Conservation (phyloP, 148 eudicot genomes). For the Vaccinium corymbosum region DNA sequence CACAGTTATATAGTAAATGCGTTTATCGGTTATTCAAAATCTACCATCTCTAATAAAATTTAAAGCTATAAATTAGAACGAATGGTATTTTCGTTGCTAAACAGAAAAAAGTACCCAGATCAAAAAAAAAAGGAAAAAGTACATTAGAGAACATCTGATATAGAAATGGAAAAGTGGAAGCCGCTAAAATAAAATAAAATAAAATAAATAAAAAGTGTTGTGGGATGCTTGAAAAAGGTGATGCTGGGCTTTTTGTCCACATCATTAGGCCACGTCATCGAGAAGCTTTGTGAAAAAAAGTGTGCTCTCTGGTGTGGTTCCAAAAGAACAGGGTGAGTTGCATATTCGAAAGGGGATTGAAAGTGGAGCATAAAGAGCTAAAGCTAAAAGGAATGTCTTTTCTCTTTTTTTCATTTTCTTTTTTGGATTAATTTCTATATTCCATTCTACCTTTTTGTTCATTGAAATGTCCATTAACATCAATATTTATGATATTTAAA, state of each 20-base stretch:
- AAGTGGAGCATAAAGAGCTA: constrained; percentile 18
- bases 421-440: no score
- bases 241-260: constrained; percentile 67
- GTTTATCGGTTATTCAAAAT: no score
- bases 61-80: no score
- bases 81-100: no score
- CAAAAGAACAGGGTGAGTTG: constrained; percentile 22
- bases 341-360: constrained; percentile 21
- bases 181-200: neutral
- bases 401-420: neutral
- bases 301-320: constrained; percentile 21
- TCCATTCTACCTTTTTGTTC: neutral
- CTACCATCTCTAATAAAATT: no score
- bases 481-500: neutral
- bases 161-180: no score
- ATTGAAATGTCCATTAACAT: neutral
- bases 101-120: no score
- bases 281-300: constrained; percentile 24
- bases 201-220: neutral
- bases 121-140: neutral
- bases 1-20: no score
- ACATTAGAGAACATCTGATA: neutral
- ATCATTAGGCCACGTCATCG: constrained; percentile 47
- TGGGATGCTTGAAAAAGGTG: constrained; percentile 34
- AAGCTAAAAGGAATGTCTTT: constrained; percentile 16